These are phyloP conservation scores for Trichoderma lentiforme DNA, from an alignment of 2,329 filamentous ascomycete species.

Conservation along the genomic window DNA sequence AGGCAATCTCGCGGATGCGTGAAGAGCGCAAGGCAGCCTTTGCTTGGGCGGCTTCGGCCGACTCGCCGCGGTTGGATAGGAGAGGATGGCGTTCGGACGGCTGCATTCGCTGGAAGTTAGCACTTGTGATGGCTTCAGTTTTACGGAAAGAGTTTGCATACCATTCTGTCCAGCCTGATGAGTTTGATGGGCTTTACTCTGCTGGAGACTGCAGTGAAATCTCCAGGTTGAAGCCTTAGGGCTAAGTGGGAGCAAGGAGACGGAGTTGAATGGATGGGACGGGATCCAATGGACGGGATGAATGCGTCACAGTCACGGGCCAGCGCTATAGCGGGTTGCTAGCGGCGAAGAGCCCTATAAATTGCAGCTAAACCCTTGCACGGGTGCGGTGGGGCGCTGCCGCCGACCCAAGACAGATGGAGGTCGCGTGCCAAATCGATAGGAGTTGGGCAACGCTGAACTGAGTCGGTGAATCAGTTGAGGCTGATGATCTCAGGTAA, in stretches of 20 bases:
- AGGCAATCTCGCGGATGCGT: constrained; percentile 64
- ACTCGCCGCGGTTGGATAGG: constrained; percentile 34
- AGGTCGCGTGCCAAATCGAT: constrained; percentile 6
- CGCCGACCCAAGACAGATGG: not conserved
- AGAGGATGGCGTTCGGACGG: constrained; percentile 44
- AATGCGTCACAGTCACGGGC: constrained; percentile 1
- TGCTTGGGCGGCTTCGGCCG: constrained; percentile 27
- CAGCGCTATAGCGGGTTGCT: constrained; percentile 5
- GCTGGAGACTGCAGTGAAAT: not conserved
- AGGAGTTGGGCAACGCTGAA: not conserved
- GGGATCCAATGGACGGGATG: not conserved
- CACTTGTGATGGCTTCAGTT: not conserved
- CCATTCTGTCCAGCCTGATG: constrained; percentile 14
- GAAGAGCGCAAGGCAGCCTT: constrained; percentile 29
- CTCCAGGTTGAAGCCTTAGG: not conserved
- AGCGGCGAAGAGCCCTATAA: not conserved
- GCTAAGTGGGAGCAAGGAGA: not conserved
- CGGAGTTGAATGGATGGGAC: not conserved
- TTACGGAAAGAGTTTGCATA: not conserved
- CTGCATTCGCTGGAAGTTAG: constrained; percentile 25
- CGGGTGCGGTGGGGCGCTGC: not conserved
- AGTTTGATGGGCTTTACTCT: not conserved
- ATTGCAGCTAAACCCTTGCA: constrained; percentile 15
- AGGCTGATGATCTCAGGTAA: not conserved
- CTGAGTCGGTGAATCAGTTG: not conserved